phyloP scores from a whole-genome alignment of 2,329 filamentous ascomycete species.

The Sclerotinia sclerotiorum region DNA sequence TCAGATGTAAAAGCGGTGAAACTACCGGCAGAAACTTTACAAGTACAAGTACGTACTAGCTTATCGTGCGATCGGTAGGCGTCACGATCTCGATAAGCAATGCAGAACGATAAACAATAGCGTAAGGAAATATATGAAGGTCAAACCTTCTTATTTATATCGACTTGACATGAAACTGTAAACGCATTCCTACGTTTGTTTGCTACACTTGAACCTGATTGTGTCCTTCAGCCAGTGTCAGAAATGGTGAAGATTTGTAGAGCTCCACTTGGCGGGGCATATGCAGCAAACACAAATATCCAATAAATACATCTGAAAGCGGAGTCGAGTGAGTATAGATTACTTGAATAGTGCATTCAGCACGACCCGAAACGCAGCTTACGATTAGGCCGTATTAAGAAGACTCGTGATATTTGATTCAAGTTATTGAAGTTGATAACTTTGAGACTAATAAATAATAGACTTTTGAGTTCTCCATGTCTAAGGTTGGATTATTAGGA shows the following conservation, averaged over 20 bases:
- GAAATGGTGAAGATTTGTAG: neutral
- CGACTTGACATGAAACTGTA: neutral
- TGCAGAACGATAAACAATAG: neutral
- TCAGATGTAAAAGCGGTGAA: neutral
- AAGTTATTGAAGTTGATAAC: too few relatives aligned
- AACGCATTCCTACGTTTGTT: neutral
- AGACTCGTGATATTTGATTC: too few relatives aligned
- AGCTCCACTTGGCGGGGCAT: neutral
- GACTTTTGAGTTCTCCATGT: neutral
- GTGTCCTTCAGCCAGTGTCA: neutral
- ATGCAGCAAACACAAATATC: neutral
- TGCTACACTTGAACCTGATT: neutral
- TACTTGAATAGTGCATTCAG: too few relatives aligned
- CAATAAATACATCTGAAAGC: too few relatives aligned
- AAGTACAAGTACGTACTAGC: neutral
- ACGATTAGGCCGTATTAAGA: too few relatives aligned
- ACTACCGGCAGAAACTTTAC: neutral
- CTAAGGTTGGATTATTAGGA: neutral
- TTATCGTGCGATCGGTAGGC: neutral
- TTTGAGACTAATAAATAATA: too few relatives aligned
- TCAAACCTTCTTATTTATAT: too few relatives aligned
- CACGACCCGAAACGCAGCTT: neutral
- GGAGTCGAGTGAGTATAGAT: too few relatives aligned
- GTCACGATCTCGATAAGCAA: neutral
- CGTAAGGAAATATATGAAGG: too few relatives aligned